A percentile compares a stretch with the other conserved stretches of the same genome.
Conservation (phyloP, 2,329 filamentous ascomycete species). For the Cladosporium sp. region DNA sequence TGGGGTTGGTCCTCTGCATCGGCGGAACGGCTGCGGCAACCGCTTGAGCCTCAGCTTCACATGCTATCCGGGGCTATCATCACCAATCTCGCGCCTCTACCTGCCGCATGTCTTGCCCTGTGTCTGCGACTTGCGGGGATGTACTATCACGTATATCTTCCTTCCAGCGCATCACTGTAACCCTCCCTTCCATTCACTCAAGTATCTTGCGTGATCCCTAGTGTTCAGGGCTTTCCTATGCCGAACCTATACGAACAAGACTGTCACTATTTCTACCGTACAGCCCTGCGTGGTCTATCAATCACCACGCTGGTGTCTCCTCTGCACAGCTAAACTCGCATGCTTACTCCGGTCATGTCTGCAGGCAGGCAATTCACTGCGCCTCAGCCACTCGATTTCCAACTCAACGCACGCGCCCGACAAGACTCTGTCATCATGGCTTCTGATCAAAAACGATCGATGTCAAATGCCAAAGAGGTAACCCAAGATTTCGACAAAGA, state of each 20-base stretch:
- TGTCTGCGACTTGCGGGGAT: slow-evolving; percentile 1
- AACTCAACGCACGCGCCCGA: slow-evolving; percentile 14
- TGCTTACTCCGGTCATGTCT: slow-evolving; percentile 46
- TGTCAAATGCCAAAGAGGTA: slow-evolving; percentile 52
- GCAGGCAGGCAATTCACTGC: slow-evolving; percentile 62
- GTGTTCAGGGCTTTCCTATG: slow-evolving; percentile 47
- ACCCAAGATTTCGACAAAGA: slow-evolving; percentile 45
- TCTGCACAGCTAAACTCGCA: slow-evolving; percentile 59
- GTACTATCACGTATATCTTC: slow-evolving; percentile 6
- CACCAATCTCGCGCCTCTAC: slow-evolving; percentile 4
- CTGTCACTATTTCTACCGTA: slow-evolving; percentile 91
- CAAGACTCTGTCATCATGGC: slow-evolving; percentile 37
- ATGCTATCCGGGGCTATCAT: slow-evolving; percentile 1
- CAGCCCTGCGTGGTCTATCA: slow-evolving; percentile 78
- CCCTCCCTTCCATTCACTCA: neutral
- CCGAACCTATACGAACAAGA: slow-evolving; percentile 78
- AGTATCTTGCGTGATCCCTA: neutral
- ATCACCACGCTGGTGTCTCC: slow-evolving; percentile 75
- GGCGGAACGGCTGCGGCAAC: slow-evolving; percentile 13
- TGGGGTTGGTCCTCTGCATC: slow-evolving; percentile 3
- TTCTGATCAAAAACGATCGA: slow-evolving; percentile 39
- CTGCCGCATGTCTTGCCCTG: slow-evolving; percentile 6
- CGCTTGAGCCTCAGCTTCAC: slow-evolving; percentile 13
- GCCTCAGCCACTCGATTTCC: slow-evolving; percentile 63
- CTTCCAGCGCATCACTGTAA: neutral